Evolutionary conservation across 2,329 filamentous ascomycete species (phyloP), one percentile per base, ranked within the genome.

Genomic region (Colletotrichum gloeosporioides): DNA sequence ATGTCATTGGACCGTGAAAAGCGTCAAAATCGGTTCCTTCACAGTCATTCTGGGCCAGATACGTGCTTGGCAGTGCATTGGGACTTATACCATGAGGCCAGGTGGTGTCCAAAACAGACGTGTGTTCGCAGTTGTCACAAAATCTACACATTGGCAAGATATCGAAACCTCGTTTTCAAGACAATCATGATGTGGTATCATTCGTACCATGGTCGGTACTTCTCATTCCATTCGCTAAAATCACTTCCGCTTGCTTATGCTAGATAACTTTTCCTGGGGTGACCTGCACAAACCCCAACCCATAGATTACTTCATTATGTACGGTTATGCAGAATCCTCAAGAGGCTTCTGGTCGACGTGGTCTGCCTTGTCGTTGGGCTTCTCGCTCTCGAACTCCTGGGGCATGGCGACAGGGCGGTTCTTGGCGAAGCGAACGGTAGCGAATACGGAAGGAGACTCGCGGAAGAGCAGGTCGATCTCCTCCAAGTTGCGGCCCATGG

Each of bases 401-500:
- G 81, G 80, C 79, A 83, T 81, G 16, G 79, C 82, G 69, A 83
- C 78, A 7, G 83, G 82, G 10, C 83, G 80, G 57, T 73, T 81
- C 81, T 82, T 85, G 53, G 85, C 85, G 76, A 83, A 86, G 76
- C 77, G 79, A 66, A 87, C 85, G 1, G 84, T 85, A 1, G 77
- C 77, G 80, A 82, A 84, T 29, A 82, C 81, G 0, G 83, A 86
- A 4, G 83, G 84, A 59, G 84, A 84, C 57, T 86, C 82, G 74
- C 82, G 83, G 83, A 88, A 88, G 77, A 87, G 82, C 71, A 86
- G 79, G 69, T 87, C 86, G 61, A 87, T 86, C 80, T 87, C 85
- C 78, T 89, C 88, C 10, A 89, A 81, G 80, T 84, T 87, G 76
- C 86, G 86, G 8, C 88, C 87, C 86, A 87, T 89, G n/a, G 88